A percentile compares a stretch with the other conserved stretches of the same genome.
phyloP scores from a whole-genome alignment of 805 yeast genomes.

The Lipomyces mesembrius region DNA sequence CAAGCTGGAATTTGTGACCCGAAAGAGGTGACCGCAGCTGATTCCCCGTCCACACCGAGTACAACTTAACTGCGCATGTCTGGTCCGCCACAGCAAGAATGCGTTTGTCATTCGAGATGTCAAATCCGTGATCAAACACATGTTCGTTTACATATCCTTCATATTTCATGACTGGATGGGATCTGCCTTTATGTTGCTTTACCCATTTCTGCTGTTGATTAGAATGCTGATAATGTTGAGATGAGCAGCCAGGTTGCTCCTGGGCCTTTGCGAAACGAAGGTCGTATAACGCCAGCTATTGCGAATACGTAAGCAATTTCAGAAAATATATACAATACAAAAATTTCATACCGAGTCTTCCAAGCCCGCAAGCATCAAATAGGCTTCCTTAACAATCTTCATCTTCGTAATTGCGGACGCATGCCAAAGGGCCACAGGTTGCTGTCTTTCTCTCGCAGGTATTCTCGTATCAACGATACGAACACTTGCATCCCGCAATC shows the following conservation, averaged over 20 bases:
- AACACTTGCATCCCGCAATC: conserved; percentile 33
- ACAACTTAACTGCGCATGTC: conserved; percentile 23
- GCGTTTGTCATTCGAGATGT: conserved; percentile 25
- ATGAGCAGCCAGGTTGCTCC: neutral
- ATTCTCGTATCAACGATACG: conserved; percentile 28
- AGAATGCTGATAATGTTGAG: neutral
- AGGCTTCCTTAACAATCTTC: conserved; percentile 25
- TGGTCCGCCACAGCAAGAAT: conserved; percentile 33
- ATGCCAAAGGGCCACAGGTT: conserved; percentile 22
- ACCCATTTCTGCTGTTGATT: neutral
- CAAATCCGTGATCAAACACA: conserved; percentile 33
- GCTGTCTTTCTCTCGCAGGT: conserved; percentile 16
- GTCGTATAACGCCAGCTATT: conserved; percentile 31
- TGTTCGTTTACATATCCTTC: conserved; percentile 30
- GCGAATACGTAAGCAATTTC: conserved; percentile 6
- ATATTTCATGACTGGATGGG: conserved; percentile 22
- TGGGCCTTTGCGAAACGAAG: conserved; percentile 21
- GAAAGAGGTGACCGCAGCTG: conserved; percentile 25
- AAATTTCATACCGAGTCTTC: conserved; percentile 29
- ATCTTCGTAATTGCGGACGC: conserved; percentile 39
- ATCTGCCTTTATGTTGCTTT: neutral
- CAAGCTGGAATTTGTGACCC: conserved; percentile 16
- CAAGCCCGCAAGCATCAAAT: conserved; percentile 38
- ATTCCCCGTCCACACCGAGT: conserved; percentile 28
- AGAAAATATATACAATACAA: conserved; percentile 19